Base-by-base conservation (phyloP, 225 moss, liverwort and hornwort genomes). In the Marchantia polymorpha region DNA sequence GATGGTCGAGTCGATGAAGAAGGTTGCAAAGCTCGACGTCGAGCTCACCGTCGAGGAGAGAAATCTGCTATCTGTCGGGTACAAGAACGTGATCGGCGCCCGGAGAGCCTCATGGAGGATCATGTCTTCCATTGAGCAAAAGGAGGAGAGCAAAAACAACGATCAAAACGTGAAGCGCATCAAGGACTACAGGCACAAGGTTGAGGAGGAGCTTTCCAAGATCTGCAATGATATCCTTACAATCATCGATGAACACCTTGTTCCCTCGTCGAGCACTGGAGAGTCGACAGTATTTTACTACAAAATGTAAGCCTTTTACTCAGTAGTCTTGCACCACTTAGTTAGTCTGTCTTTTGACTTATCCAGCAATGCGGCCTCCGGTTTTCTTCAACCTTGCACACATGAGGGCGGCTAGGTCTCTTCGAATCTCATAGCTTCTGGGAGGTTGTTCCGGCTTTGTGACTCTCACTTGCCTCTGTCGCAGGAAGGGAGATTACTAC, bases 1-100 rank as follows among this genome's bases (percentile, higher is more conserved):
- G 83, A 93, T 93, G 91, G 93, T 93, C 15, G 93, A 93, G 73
- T 93, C 91, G 64, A 93, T 93, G 93, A 93, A 93, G 87, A 93
- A 89, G 83, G 93, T 93, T 8, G 93, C 93, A 0, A 91, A 93
- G 86, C 89, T 93, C 11, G 91, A 93, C 56, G 88, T 91, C 53
- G 91, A 93, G 84, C 87, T 93, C 27, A 93, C 93, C 20, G 91
- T 93, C 0, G 91, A 93, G 80, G 93, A 93, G 78, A 84, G 93
- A 23, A 91, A 93, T 81, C 90, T 93, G 15, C 84, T 93, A 0
- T 93, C 90, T 27, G 91, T 93, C 8, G 93, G 91, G 10, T 93
- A 93, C 83, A 91, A 91, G 81, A 93, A 93, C 54, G 91, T 93
- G 54, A 93, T 93, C 79, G 93, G 93, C 50, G 93, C 93, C 0